These are phyloP conservation scores for Solanum chacoense DNA, from an alignment of 305 asterid genomes.

Conservation along the genomic window DNA sequence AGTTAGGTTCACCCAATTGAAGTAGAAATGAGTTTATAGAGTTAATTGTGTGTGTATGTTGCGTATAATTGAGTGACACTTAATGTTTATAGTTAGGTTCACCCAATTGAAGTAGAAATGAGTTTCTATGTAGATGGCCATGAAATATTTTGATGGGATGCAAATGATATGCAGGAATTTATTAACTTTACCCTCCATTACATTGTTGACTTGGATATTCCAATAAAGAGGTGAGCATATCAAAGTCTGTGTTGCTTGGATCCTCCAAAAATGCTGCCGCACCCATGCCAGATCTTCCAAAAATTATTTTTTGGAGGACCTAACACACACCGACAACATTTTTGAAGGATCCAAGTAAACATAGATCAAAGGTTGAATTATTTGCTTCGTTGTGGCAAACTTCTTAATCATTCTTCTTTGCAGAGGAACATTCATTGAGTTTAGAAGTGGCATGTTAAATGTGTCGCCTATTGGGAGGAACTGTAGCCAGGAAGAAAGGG, in stretches of 20 bases:
- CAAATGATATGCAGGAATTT: conserved; percentile 58
- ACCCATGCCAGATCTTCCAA: background rate
- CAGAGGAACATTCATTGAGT: conserved; percentile 93
- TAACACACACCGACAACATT: background rate
- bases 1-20: too few relatives aligned
- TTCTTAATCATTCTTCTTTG: conserved; percentile 1
- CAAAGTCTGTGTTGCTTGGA: background rate
- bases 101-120: background rate
- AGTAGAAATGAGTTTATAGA: too few relatives aligned
- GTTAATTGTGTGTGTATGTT: too few relatives aligned
- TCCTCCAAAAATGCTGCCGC: background rate
- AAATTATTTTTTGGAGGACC: background rate
- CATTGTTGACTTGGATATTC: conserved; percentile 92
- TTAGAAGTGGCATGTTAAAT: conserved; percentile 91
- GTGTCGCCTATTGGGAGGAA: conserved; percentile 92
- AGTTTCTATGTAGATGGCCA: background rate
- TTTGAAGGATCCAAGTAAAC: background rate
- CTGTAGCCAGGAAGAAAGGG: conserved; percentile 88
- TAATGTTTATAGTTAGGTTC: background rate
- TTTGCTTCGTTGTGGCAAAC: background rate
- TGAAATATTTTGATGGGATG: background rate
- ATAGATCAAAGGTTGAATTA: background rate
- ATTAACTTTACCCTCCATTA: conserved; percentile 86
- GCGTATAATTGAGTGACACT: too few relatives aligned
- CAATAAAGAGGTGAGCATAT: conserved; percentile 64